Conservation (phyloP, 495 filamentous ascomycete genomes). For the Bathelium albidoporum region DNA sequence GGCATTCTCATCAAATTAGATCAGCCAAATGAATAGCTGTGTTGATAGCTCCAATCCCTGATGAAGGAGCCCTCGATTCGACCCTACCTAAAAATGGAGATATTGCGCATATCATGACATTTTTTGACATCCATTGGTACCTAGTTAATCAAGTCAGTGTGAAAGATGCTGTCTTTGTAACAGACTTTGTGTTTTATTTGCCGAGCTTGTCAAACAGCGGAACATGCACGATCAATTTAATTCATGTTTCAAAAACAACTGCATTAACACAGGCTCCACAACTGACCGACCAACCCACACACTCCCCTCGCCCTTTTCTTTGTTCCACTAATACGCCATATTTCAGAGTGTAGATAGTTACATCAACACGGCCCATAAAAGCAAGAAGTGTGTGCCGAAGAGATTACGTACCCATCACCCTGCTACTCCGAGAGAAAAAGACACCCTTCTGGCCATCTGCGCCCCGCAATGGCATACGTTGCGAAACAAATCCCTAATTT, state of each 20-base stretch:
- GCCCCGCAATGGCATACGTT: background rate
- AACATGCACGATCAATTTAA: background rate
- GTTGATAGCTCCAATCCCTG: too few relatives aligned
- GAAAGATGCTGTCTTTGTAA: too few relatives aligned
- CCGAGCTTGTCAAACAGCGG: background rate
- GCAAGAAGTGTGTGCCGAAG: background rate
- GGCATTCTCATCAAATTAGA: too few relatives aligned
- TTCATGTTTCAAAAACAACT: background rate
- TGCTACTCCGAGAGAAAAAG: background rate
- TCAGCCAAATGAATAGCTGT: too few relatives aligned
- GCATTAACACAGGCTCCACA: background rate
- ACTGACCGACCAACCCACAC: background rate
- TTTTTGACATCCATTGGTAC: too few relatives aligned
- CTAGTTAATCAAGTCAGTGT: too few relatives aligned
- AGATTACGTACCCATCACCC: background rate
- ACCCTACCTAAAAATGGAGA: too few relatives aligned
- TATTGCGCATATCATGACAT: too few relatives aligned
- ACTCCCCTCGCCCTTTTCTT: background rate
- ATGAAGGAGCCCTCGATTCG: too few relatives aligned
- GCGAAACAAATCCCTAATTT: background rate
- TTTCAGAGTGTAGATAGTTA: conserved; percentile 1
- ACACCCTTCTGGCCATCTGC: background rate
- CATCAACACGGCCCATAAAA: background rate
- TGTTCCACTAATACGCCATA: background rate
- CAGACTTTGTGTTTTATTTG: background rate